A percentile compares a stretch with the other conserved stretches of the same genome.
These are phyloP conservation scores for Pseudocercospora pini-densiflorae DNA, from an alignment of 2,329 filamentous ascomycete genomes.

Conservation along the genomic window DNA sequence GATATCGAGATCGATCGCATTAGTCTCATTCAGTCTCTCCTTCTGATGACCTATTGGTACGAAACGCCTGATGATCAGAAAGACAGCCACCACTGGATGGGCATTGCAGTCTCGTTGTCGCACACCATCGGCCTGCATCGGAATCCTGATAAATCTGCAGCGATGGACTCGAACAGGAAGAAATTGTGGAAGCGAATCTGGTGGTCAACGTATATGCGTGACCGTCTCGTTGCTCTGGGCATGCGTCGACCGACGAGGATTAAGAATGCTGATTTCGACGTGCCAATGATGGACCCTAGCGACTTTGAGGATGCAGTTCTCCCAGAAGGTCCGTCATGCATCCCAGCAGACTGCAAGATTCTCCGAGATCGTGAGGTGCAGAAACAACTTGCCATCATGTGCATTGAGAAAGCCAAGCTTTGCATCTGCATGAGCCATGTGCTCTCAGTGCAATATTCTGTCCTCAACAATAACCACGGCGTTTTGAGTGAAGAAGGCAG, in stretches of 20 bases:
- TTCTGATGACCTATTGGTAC: slow-evolving; percentile 98
- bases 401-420: slow-evolving; percentile 87
- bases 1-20: slow-evolving; percentile 93
- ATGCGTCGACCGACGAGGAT: slow-evolving; percentile 93
- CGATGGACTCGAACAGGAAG: slow-evolving; percentile 73
- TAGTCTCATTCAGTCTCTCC: slow-evolving; percentile 81
- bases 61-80: slow-evolving; percentile 97
- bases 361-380: slow-evolving; percentile 75
- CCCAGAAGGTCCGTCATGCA: slow-evolving; percentile 68
- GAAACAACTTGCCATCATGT: slow-evolving; percentile 80
- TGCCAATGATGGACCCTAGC: slow-evolving; percentile 81
- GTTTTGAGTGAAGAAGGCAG: slow-evolving; percentile 71
- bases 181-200: slow-evolving; percentile 93
- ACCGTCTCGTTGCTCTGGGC: slow-evolving; percentile 87
- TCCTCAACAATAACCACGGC: slow-evolving; percentile 81
- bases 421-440: slow-evolving; percentile 90
- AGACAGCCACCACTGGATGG: slow-evolving; percentile 99
- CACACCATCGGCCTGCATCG: slow-evolving; percentile 93
- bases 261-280: slow-evolving; percentile 91
- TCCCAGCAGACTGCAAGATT: slow-evolving; percentile 72
- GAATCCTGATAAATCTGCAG: slow-evolving; percentile 73
- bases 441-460: slow-evolving; percentile 88
- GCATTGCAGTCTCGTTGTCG: slow-evolving; percentile 87
- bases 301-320: slow-evolving; percentile 78
- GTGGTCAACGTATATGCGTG: slow-evolving; percentile 98